A percentile compares a stretch with the other conserved stretches of the same genome.
phyloP scores from a whole-genome alignment of 306 rosid genomes.

The Glycine latifolia region DNA sequence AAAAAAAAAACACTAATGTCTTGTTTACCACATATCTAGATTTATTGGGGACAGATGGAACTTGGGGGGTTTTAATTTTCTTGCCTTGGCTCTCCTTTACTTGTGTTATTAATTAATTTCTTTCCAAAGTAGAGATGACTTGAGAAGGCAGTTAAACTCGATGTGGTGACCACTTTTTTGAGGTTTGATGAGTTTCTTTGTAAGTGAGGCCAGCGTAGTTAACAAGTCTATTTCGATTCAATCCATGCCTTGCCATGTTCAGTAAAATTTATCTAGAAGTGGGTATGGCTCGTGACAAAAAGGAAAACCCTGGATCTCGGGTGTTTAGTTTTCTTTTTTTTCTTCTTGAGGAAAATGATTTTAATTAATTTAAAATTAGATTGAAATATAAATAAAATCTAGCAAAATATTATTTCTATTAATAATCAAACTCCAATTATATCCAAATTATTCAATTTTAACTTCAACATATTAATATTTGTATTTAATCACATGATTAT shows the following conservation, averaged over 20 bases:
- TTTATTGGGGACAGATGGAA: constrained; percentile 27
- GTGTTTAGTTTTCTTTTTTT: not conserved
- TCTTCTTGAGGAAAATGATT: too few species aligned
- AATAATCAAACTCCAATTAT: too few species aligned
- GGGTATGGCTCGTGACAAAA: not conserved
- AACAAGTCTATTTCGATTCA: constrained; percentile 32
- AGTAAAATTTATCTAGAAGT: not conserved
- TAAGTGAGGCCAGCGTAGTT: constrained; percentile 4
- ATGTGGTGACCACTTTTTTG: constrained; percentile 41
- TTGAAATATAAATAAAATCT: too few species aligned
- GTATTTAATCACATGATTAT: too few species aligned
- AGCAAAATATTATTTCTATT: too few species aligned
- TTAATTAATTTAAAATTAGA: too few species aligned
- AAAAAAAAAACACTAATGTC: not conserved
- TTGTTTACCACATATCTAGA: not conserved
- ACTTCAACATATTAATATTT: too few species aligned
- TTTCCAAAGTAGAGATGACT: constrained; percentile 39
- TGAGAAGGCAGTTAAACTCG: constrained; percentile 31
- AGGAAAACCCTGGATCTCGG: not conserved
- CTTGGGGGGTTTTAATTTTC: constrained; percentile 1
- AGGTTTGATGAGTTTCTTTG: not conserved
- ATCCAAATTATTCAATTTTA: too few species aligned
- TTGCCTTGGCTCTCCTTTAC: not conserved
- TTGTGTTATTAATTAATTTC: not conserved
- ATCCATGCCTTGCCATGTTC: not conserved